Evolutionary conservation across 352 stramenopile species (phyloP).

Genomic region (Phytopythium vexans): DNA sequence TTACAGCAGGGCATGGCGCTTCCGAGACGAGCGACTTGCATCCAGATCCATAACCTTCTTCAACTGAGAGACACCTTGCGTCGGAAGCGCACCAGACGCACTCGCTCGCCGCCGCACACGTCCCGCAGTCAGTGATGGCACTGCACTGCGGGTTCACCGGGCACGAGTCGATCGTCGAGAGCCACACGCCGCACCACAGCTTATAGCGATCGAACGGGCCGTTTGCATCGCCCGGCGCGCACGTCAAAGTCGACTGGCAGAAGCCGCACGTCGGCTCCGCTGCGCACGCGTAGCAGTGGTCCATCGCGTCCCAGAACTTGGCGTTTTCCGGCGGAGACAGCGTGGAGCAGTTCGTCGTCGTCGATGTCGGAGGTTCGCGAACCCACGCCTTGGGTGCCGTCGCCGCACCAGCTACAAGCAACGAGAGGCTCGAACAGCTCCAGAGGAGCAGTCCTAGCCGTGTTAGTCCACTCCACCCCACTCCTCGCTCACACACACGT

Average conservation of each 20-base stretch:
- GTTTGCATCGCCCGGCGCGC: slow-evolving; percentile 56
- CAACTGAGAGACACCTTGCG: slow-evolving; percentile 75
- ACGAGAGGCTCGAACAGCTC: slow-evolving; percentile 16
- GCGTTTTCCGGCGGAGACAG: slow-evolving; percentile 42
- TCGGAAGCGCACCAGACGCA: slow-evolving; percentile 91
- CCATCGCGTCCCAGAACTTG: slow-evolving; percentile 65
- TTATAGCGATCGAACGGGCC: slow-evolving; percentile 38
- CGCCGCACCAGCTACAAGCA: slow-evolving; percentile 14
- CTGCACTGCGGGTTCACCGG: slow-evolving; percentile 65
- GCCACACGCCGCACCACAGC: slow-evolving; percentile 57
- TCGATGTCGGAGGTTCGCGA: slow-evolving; percentile 8
- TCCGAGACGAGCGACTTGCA: slow-evolving; percentile 87
- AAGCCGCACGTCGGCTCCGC: slow-evolving; percentile 75
- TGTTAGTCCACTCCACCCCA: slow-evolving; percentile 8
- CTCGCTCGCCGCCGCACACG: slow-evolving; percentile 52
- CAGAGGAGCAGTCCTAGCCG: slow-evolving; percentile 8
- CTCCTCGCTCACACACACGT: slow-evolving; percentile 4
- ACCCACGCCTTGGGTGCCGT: slow-evolving; percentile 23
- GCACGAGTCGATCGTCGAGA: slow-evolving; percentile 55
- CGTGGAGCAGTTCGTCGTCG: slow-evolving; percentile 40
- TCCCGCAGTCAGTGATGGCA: slow-evolving; percentile 44
- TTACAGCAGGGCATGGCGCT: slow-evolving; percentile 70
- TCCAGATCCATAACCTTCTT: slow-evolving; percentile 77
- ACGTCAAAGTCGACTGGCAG: slow-evolving; percentile 90
- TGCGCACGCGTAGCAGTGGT: slow-evolving; percentile 70